Evolutionary conservation across 805 yeast genomes (phyloP), one percentile per base, ranked within the genome.

Genomic region (Saccharomycopsis babjevae): DNA sequence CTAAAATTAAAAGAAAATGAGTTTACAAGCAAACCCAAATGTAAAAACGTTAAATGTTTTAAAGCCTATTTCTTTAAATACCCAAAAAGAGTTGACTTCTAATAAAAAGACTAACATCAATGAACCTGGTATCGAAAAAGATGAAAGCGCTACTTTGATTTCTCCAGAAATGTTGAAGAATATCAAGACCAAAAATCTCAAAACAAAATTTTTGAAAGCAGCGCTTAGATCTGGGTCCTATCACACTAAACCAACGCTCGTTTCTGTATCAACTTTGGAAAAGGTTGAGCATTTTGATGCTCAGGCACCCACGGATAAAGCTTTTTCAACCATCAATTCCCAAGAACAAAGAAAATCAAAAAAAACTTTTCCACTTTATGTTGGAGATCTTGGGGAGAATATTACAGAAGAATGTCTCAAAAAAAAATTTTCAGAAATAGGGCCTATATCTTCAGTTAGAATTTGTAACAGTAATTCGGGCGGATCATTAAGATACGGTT

Each of bases 401-500:
- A 79, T 84, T 1, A 73, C 79, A 1, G 89, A 85, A 64, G 75
- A 75, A 13, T 65, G 69, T 28, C 71, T 87, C 50, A 76, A 69
- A 61, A 71, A 74, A 0, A 67, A 75, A 52, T 85, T 88, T 63
- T 65, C 69, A 0, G 66, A 66, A 16, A 78, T 63, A 62, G 76
- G 79, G 10, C 75, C 84, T 0, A 75, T 85, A 16, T 69, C 78
- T 15, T 80, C 88, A 3, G 82, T 83, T 36, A 86, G 85, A 68
- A 76, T 88, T 50, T 83, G 90, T 65, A 73, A 76, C 60, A 82
- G 83, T 66, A 34, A 34, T 11, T 74, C 81, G n/a, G 79, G 79
- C 28, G 72, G 77, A 57, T 81, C 91, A 0, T 72, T 89, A 61
- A 87, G 90, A 1, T 86, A 87, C 71, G 94, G 90, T 0, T 88